Evolutionary conservation across 176 grass and related monocot species (phyloP).

Genomic region (Triticum urartu): DNA sequence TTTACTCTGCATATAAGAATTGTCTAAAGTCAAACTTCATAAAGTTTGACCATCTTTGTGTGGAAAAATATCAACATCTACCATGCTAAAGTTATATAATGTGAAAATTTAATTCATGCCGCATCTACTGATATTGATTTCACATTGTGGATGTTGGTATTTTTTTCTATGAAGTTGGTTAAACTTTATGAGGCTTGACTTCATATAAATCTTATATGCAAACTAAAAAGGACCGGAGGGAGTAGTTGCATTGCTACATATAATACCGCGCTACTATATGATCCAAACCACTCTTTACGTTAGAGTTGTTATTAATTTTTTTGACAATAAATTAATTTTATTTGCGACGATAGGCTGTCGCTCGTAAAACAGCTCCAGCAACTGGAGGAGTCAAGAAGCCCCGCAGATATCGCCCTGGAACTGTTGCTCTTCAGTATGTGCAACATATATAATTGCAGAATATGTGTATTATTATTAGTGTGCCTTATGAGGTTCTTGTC

Average conservation of each 20-base stretch:
- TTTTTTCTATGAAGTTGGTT: no score
- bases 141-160: no score
- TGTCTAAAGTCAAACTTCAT: no score
- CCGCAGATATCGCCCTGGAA: background rate
- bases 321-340: background rate
- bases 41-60: no score
- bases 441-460: background rate
- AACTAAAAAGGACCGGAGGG: no score
- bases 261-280: background rate
- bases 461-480: background rate
- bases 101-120: no score
- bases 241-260: background rate
- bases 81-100: no score
- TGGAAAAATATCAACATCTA: no score
- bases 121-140: no score
- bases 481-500: background rate
- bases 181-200: no score
- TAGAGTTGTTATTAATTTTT: background rate
- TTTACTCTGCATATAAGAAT: no score
- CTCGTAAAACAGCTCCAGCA: constrained; percentile 23
- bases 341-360: background rate
- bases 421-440: constrained; percentile 21
- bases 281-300: background rate
- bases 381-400: constrained; percentile 12
- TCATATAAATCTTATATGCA: no score